phyloP scores from a whole-genome alignment of 306 rosid species.

The Gleditsia sinensis region DNA sequence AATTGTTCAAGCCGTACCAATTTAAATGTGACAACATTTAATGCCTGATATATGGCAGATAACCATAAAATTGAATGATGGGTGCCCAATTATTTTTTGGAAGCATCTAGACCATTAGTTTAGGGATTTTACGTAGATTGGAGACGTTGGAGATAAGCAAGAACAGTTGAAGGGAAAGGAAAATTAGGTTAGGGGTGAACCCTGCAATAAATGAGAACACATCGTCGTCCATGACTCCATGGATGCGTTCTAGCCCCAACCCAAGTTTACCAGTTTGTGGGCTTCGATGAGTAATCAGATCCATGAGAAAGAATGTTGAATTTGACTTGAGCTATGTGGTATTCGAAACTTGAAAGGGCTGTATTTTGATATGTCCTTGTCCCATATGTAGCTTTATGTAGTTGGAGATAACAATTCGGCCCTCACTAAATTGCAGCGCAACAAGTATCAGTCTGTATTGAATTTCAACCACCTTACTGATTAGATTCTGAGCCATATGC shows the following conservation, averaged over 20 bases:
- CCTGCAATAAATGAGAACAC: slow-evolving; percentile 28
- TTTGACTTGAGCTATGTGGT: not conserved
- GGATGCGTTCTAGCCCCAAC: not conserved
- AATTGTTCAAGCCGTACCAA: slow-evolving; percentile 4
- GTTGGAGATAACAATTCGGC: not conserved
- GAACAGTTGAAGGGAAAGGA: too few species aligned
- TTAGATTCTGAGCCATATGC: not conserved
- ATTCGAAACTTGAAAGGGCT: not conserved
- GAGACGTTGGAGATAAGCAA: too few species aligned
- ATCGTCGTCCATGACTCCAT: slow-evolving; percentile 26
- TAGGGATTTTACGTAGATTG: too few species aligned
- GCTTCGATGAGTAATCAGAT: too few species aligned
- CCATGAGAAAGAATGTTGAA: too few species aligned
- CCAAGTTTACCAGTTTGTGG: not conserved
- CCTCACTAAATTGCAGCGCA: not conserved
- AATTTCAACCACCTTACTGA: not conserved
- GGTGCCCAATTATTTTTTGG: slow-evolving; percentile 28
- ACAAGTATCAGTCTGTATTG: too few species aligned
- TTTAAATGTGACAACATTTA: slow-evolving; percentile 28
- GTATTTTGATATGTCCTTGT: not conserved
- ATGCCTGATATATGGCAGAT: slow-evolving; percentile 23
- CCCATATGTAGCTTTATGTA: too few species aligned
- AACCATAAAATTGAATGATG: slow-evolving; percentile 21
- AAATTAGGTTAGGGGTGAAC: not conserved
- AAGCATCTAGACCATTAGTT: slow-evolving; percentile 21